A percentile compares a stretch with the other conserved stretches of the same genome.
These are phyloP conservation scores for Phytophthora tubulina DNA, from an alignment of 352 stramenopile species.

Conservation along the genomic window DNA sequence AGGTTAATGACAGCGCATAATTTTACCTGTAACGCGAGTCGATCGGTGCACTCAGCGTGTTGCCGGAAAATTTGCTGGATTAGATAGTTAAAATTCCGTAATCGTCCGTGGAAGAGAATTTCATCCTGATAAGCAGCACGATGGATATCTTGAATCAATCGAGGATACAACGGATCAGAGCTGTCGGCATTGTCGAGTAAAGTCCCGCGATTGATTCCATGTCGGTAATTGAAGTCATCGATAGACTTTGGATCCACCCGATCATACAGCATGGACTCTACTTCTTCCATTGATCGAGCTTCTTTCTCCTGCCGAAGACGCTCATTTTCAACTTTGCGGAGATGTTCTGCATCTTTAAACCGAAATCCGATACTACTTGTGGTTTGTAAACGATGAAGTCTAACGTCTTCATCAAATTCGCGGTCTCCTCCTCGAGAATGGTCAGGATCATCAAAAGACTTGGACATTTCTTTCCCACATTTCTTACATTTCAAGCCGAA, in stretches of 20 bases:
- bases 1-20: not conserved
- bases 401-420: constrained; percentile 61
- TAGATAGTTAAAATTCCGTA: constrained; percentile 76
- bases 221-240: constrained; percentile 76
- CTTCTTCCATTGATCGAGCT: constrained; percentile 55
- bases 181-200: constrained; percentile 37
- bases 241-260: constrained; percentile 68
- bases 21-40: constrained; percentile 65
- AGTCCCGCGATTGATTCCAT: constrained; percentile 59
- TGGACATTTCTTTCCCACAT: constrained; percentile 77
- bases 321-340: constrained; percentile 64
- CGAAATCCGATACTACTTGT: constrained; percentile 50
- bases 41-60: constrained; percentile 46
- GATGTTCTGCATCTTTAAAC: constrained; percentile 50
- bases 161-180: constrained; percentile 58
- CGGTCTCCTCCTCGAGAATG: constrained; percentile 57
- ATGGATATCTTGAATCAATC: constrained; percentile 62
- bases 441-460: constrained; percentile 62
- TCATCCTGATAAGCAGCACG: constrained; percentile 68
- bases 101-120: constrained; percentile 70
- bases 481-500: constrained; percentile 66
- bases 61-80: constrained; percentile 65
- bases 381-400: constrained; percentile 56
- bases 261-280: constrained; percentile 70
- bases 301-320: constrained; percentile 80